Conservation (phyloP, 192 early-diverging fungal species). For the Backusella luteola region DNA sequence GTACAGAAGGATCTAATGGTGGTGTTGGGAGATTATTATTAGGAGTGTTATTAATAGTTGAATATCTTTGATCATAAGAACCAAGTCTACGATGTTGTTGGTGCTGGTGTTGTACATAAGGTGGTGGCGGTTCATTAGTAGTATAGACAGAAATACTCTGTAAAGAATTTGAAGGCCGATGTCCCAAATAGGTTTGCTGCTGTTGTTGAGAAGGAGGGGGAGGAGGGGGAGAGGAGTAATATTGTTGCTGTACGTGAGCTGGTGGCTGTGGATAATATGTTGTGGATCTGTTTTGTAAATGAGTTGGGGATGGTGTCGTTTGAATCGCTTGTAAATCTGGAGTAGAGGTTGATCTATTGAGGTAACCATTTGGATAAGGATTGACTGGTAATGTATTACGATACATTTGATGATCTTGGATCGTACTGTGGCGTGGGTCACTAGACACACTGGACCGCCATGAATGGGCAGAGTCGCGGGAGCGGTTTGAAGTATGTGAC, state of each 20-base stretch:
- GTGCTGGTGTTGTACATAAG: not conserved
- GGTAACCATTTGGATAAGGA: not conserved
- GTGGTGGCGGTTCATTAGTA: not conserved
- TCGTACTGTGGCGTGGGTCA: not conserved
- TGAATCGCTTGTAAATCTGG: not conserved
- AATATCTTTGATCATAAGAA: not conserved
- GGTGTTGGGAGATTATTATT: not conserved
- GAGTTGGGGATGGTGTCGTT: not conserved
- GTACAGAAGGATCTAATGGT: not conserved
- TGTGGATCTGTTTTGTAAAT: not conserved
- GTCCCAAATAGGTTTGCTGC: not conserved
- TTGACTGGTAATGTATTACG: slow-evolving; percentile 2
- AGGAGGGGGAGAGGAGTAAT: not conserved
- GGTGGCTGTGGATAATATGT: not conserved
- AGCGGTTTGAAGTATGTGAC: not conserved
- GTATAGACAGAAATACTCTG: not conserved
- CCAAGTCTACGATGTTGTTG: slow-evolving; percentile 2
- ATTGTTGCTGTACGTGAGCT: not conserved
- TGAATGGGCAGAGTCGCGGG: not conserved
- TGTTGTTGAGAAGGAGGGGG: not conserved
- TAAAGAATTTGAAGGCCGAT: not conserved
- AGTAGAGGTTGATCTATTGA: not conserved
- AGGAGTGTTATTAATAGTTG: not conserved
- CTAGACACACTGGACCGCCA: not conserved
- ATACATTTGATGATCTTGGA: not conserved